Conservation (phyloP, 768 basidiomycete species). For the Lanmaoa rubissima region DNA sequence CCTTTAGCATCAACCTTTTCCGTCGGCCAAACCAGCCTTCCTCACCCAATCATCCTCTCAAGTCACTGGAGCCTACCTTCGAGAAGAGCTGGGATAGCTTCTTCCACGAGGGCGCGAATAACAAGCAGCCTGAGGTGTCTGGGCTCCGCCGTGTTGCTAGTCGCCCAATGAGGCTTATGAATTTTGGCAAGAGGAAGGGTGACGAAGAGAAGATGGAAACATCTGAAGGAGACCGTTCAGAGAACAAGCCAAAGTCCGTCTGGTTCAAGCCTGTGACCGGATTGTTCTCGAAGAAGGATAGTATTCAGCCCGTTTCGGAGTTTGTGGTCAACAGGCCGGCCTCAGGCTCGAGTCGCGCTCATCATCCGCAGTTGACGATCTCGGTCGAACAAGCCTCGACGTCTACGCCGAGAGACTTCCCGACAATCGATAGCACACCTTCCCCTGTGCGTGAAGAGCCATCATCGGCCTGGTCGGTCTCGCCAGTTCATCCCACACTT, state of each 20-base stretch:
- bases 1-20: constrained; percentile 35
- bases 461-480: constrained; percentile 32
- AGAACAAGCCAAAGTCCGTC: constrained; percentile 20
- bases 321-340: constrained; percentile 20
- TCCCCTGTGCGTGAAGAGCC: constrained; percentile 26
- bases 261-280: constrained; percentile 41
- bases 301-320: constrained; percentile 10
- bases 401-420: constrained; percentile 24
- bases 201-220: constrained; percentile 29
- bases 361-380: constrained; percentile 41
- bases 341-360: constrained; percentile 8
- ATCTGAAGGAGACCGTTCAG: constrained; percentile 20
- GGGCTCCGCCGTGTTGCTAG: constrained; percentile 26
- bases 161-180: constrained; percentile 42
- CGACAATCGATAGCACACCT: constrained; percentile 30
- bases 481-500: constrained; percentile 27
- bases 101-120: constrained; percentile 31
- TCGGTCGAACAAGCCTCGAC: constrained; percentile 41
- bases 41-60: constrained; percentile 25
- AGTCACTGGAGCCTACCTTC: constrained; percentile 30
- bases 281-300: constrained; percentile 28
- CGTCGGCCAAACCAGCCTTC: constrained; percentile 34
- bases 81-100: constrained; percentile 48
- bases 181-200: constrained; percentile 42
- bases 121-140: constrained; percentile 24